Evolutionary conservation across 2,329 filamentous ascomycete species (phyloP).

Genomic region (Endoconidiophora laricicola): DNA sequence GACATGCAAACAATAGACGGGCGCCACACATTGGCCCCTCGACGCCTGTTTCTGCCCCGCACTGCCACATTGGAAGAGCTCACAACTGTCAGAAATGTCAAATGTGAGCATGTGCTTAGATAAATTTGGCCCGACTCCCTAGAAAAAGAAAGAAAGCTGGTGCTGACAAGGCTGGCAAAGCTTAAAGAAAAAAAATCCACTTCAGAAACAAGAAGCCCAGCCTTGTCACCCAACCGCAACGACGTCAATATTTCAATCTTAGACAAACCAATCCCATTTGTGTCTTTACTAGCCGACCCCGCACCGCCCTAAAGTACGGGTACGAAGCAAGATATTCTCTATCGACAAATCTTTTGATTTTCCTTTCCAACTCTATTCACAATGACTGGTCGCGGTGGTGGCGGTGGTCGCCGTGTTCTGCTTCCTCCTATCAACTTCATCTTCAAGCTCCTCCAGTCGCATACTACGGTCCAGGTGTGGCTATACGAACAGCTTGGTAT

Average conservation of each 20-base stretch:
- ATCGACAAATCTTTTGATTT: neutral
- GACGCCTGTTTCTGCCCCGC: constrained; percentile 6
- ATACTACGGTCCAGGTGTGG: constrained; percentile 84
- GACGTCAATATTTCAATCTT: neutral
- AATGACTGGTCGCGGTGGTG: constrained; percentile 45
- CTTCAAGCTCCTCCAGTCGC: constrained; percentile 64
- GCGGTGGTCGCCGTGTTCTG: constrained; percentile 38
- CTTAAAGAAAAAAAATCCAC: constrained; percentile 2
- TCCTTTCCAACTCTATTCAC: constrained; percentile 13
- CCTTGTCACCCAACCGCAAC: constrained; percentile 4
- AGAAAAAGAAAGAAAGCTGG: neutral
- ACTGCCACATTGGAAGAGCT: constrained; percentile 1
- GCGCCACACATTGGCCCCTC: constrained; percentile 6
- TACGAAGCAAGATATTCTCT: too few relatives aligned
- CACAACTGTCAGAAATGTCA: neutral
- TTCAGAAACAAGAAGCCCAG: neutral
- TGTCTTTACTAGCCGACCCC: neutral
- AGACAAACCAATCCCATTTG: neutral
- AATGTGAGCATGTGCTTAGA: neutral
- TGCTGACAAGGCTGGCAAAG: constrained; percentile 7
- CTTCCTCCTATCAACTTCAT: constrained; percentile 41
- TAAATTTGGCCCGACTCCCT: neutral
- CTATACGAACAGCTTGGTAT: constrained; percentile 90
- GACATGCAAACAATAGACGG: too few relatives aligned
- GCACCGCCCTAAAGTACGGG: too few relatives aligned